A percentile compares a stretch with the other conserved stretches of the same genome.
Evolutionary conservation across 78 protist species (phyloP).

Genomic region (Bigelowiella natans): DNA sequence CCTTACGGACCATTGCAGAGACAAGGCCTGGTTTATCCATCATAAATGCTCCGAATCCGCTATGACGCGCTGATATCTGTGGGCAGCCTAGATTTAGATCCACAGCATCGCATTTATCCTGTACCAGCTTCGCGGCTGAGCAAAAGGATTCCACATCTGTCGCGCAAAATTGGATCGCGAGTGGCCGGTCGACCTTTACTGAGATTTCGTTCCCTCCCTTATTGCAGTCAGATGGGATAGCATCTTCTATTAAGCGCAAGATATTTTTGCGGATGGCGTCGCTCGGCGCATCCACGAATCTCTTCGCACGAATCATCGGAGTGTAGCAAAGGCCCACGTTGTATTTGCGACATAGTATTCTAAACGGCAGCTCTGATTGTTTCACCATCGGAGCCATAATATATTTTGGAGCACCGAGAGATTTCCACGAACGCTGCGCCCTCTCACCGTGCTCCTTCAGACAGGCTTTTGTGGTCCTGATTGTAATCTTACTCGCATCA

Average conservation of each 20-base stretch:
- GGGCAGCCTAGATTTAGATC: background rate
- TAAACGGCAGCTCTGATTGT: background rate
- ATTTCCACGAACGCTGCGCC: no score
- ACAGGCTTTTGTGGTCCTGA: no score
- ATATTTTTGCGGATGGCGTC: no score
- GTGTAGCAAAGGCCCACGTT: background rate
- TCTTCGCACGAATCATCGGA: background rate
- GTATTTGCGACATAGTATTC: background rate
- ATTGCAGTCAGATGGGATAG: no score
- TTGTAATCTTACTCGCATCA: no score
- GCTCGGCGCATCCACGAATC: background rate
- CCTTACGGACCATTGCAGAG: background rate
- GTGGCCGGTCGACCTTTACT: slow-evolving; percentile 8
- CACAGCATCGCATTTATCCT: background rate
- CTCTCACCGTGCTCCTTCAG: no score
- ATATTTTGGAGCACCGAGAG: no score
- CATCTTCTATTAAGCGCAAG: no score
- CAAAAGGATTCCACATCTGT: no score
- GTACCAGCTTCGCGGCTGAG: no score
- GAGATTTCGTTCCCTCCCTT: no score
- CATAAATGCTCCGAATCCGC: background rate
- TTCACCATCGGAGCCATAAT: background rate
- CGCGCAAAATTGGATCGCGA: slow-evolving; percentile 5
- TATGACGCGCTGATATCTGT: background rate
- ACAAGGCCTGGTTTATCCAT: background rate